Evolutionary conservation across 129 eudicot species (phyloP).

Genomic region (Apium graveolens): DNA sequence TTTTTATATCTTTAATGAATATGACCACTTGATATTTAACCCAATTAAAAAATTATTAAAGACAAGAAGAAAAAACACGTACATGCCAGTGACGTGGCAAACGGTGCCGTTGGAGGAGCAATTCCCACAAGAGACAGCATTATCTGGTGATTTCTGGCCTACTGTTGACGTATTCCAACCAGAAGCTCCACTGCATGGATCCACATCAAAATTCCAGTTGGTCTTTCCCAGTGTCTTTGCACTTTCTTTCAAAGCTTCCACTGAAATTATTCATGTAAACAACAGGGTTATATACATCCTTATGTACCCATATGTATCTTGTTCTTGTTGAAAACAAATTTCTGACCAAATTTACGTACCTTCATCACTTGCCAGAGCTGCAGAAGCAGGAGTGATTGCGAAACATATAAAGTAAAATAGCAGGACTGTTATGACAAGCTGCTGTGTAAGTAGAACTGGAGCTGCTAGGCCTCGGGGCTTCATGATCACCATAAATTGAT

Average conservation of each 20-base stretch:
- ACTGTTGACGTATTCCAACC: constrained; percentile 12
- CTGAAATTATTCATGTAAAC: constrained; percentile 5
- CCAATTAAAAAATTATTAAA: neutral
- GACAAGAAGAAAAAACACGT: neutral
- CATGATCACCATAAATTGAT: neutral
- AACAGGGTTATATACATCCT: too few species aligned
- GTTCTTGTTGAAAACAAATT: too few species aligned
- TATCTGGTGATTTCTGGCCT: constrained; percentile 7
- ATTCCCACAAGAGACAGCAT: neutral
- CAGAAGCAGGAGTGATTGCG: neutral
- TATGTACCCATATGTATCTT: too few species aligned
- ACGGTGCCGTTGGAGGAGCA: neutral
- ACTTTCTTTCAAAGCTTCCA: constrained; percentile 19
- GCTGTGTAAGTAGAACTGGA: neutral
- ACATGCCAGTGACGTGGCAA: constrained; percentile 8
- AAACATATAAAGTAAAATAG: neutral
- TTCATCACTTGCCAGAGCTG: constrained; percentile 8
- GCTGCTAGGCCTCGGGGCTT: neutral
- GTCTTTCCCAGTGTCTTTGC: constrained; percentile 28
- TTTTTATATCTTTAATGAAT: too few species aligned
- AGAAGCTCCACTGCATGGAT: constrained; percentile 28
- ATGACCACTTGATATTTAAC: too few species aligned
- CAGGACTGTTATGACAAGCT: neutral
- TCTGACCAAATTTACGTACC: too few species aligned
- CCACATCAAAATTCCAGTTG: constrained; percentile 35